phyloP scores from a whole-genome alignment of 179 eudicot genomes.

The Beta corolliflora region DNA sequence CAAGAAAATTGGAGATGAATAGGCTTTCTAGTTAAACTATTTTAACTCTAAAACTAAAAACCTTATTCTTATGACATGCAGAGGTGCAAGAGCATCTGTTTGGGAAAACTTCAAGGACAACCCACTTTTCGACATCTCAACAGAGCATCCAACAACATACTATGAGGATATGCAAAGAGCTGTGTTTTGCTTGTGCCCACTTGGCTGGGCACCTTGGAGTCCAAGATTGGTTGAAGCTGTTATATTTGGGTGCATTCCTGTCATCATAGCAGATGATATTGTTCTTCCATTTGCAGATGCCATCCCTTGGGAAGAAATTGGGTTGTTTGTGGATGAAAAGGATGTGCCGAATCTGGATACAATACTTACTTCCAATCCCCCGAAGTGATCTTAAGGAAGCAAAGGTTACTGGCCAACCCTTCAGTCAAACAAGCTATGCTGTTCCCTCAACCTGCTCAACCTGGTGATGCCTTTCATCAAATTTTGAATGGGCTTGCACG shows the following conservation, averaged over 20 bases:
- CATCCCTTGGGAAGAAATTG: slow-evolving; percentile 94
- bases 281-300: slow-evolving; percentile 95
- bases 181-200: slow-evolving; percentile 85
- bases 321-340: slow-evolving; percentile 76
- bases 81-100: slow-evolving; percentile 93
- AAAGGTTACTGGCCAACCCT: slow-evolving; percentile 89
- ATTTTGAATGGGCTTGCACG: slow-evolving; percentile 91
- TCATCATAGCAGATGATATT: slow-evolving; percentile 89
- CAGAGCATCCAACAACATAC: slow-evolving; percentile 93
- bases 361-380: slow-evolving; percentile 77
- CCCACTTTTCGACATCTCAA: slow-evolving; percentile 91
- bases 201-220: slow-evolving; percentile 99
- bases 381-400: slow-evolving; percentile 82
- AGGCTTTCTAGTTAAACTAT: not conserved
- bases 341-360: slow-evolving; percentile 85
- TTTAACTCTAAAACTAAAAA: not conserved
- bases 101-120: slow-evolving; percentile 98
- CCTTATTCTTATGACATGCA: slow-evolving; percentile 28
- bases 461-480: slow-evolving; percentile 93
- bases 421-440: slow-evolving; percentile 95
- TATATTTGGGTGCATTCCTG: slow-evolving; percentile 90
- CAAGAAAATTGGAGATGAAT: not conserved
- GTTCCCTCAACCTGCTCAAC: slow-evolving; percentile 87
- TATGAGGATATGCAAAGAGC: slow-evolving; percentile 97
- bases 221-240: slow-evolving; percentile 97